phyloP scores from a whole-genome alignment of 768 basidiomycete genomes.

The Amanita rubescens region DNA sequence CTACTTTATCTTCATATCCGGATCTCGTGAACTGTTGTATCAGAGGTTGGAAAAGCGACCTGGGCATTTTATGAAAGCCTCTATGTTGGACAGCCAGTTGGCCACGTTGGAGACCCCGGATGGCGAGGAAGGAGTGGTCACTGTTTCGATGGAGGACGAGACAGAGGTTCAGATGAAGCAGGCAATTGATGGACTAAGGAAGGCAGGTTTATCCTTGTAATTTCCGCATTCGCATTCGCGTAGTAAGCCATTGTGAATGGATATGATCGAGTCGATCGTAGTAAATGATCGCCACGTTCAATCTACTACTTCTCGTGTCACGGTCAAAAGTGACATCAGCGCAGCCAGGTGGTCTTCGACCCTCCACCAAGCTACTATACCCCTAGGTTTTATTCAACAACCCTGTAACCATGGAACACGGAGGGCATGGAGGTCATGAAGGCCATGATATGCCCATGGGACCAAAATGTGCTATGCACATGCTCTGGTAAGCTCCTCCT shows the following conservation, averaged over 20 bases:
- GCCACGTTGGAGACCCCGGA: conserved; percentile 61
- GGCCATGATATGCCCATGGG: conserved; percentile 40
- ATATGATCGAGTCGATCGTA: too few relatives aligned
- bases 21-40: conserved; percentile 43
- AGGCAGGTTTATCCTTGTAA: not conserved
- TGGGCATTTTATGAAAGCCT: conserved; percentile 80
- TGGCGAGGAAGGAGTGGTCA: conserved; percentile 61
- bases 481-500: conserved; percentile 56
- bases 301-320: too few relatives aligned
- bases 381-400: not conserved
- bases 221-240: too few relatives aligned
- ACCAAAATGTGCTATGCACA: conserved; percentile 62
- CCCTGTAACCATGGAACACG: not conserved
- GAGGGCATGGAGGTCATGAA: conserved; percentile 19
- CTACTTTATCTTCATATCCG: conserved; percentile 77
- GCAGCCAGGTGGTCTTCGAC: not conserved
- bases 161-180: conserved; percentile 48
- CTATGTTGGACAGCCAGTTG: conserved; percentile 78
- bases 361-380: not conserved
- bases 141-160: conserved; percentile 44
- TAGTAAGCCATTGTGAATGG: too few relatives aligned
- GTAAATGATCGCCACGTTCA: too few relatives aligned
- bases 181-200: conserved; percentile 36
- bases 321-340: too few relatives aligned
- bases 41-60: conserved; percentile 57